Evolutionary conservation across 129 eudicot species (phyloP).

Genomic region (Apium graveolens): DNA sequence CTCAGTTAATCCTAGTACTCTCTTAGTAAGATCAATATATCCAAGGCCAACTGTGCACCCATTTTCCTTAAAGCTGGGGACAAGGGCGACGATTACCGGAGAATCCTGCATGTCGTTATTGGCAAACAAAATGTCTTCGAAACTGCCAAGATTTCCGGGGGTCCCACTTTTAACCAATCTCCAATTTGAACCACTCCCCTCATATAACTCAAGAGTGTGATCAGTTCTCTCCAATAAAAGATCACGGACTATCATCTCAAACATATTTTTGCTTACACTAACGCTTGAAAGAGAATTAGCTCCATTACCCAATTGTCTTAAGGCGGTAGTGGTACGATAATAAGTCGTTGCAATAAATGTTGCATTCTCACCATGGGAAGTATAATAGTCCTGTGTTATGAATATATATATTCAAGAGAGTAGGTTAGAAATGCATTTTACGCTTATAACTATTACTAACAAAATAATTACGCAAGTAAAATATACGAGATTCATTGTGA

Average conservation of each 20-base stretch:
- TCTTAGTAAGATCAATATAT: conserved; percentile 62
- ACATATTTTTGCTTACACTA: conserved; percentile 77
- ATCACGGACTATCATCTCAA: conserved; percentile 81
- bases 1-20: conserved; percentile 80
- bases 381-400: conserved; percentile 70
- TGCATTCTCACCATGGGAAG: conserved; percentile 89
- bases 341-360: conserved; percentile 77
- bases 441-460: background rate
- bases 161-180: conserved; percentile 71
- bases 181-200: conserved; percentile 94
- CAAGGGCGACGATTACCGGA: conserved; percentile 64
- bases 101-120: conserved; percentile 94
- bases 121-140: conserved; percentile 87
- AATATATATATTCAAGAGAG: background rate
- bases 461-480: background rate
- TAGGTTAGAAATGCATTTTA: background rate
- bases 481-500: background rate
- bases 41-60: conserved; percentile 74
- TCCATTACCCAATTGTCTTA: conserved; percentile 80
- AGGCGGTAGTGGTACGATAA: conserved; percentile 83
- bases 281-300: conserved; percentile 76
- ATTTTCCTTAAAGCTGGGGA: conserved; percentile 51
- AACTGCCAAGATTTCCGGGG: conserved; percentile 90
- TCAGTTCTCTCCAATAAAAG: conserved; percentile 92
- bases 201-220: conserved; percentile 76